Evolutionary conservation across 331 rosid species (phyloP).

Genomic region (Rhamnella rubrinervis): DNA sequence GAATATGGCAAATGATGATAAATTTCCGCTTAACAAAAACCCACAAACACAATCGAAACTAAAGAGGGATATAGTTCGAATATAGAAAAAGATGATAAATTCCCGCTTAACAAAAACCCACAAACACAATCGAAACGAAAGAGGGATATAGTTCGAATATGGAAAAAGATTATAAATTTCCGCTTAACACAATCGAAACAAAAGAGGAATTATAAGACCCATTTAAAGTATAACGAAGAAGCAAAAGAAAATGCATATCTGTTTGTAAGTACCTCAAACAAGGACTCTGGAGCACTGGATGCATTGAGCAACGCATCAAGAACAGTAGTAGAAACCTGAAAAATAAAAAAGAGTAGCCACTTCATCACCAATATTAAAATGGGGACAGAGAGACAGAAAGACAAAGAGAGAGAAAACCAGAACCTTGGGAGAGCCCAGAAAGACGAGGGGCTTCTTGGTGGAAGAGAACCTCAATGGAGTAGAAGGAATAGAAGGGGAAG

Average conservation of each 20-base stretch:
- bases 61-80: too few species aligned
- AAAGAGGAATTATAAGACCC: background rate
- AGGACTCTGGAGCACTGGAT: conserved; percentile 53
- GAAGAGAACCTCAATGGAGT: conserved; percentile 28
- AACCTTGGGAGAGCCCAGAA: conserved; percentile 85
- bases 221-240: background rate
- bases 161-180: background rate
- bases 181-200: background rate
- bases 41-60: background rate
- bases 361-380: background rate
- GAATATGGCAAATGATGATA: too few species aligned
- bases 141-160: too few species aligned
- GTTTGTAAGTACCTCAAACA: conserved; percentile 45
- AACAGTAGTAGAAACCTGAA: conserved; percentile 65
- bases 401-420: conserved; percentile 34
- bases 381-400: background rate
- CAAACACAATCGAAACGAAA: background rate
- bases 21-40: background rate
- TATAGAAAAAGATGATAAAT: too few species aligned
- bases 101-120: background rate
- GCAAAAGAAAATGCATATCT: background rate
- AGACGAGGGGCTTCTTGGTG: conserved; percentile 66
- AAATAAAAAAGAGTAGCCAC: conserved; percentile 7
- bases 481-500: conserved; percentile 26
- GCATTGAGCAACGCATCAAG: conserved; percentile 73